Conservation (phyloP, 306 rosid species). For the Senna siamea region DNA sequence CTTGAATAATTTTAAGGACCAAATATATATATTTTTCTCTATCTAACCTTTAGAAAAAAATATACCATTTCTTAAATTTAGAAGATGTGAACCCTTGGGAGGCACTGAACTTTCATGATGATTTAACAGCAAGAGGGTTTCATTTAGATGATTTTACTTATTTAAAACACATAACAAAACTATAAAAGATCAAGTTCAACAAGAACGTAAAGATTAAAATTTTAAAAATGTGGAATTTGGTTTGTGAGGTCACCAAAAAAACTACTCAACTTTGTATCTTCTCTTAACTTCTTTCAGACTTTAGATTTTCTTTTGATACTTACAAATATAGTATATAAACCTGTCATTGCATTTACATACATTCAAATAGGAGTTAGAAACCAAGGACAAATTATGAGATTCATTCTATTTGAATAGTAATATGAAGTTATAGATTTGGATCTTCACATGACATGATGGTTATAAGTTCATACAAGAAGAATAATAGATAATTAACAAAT, state of each 20-base stretch:
- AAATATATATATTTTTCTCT: no score
- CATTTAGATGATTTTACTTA: no score
- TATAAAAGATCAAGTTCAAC: no score
- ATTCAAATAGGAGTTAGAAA: not conserved
- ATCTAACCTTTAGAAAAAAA: no score
- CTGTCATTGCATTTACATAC: constrained; percentile 43
- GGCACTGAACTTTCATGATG: no score
- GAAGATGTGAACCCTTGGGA: no score
- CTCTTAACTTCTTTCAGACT: constrained; percentile 70
- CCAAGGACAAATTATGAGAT: not conserved
- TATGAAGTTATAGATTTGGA: not conserved
- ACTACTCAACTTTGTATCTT: constrained; percentile 59
- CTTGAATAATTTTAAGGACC: no score
- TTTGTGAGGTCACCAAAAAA: not conserved
- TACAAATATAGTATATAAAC: constrained; percentile 59
- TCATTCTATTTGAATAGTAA: not conserved
- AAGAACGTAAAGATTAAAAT: not conserved
- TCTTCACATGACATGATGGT: not conserved
- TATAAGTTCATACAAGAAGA: no score
- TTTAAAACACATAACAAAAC: no score
- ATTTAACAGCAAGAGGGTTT: no score
- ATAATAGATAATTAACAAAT: not conserved
- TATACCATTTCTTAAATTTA: no score
- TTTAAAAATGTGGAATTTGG: not conserved
- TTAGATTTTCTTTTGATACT: constrained; percentile 56